Base-by-base conservation (phyloP, 257 asterid genomes). In the Solanum phureja region DNA sequence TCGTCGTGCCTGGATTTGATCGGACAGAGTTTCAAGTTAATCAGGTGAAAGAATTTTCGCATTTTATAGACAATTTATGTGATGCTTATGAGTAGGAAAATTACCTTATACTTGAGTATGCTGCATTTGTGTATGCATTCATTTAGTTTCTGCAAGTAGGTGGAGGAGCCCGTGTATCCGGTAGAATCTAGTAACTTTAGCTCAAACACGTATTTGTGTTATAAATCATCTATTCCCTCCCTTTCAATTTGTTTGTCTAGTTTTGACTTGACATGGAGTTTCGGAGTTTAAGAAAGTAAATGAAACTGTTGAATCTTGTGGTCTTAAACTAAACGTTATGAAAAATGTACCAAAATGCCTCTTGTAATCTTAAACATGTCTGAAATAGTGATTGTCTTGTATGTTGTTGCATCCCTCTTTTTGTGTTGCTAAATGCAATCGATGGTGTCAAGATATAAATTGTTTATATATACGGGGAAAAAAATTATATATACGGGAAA, bases 1-100 rank as follows among this genome's bases (percentile, higher is more conserved):
- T 81, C 82, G 87, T 89, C 84, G 96, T 96, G 44, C 98, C 98
- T 35, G 96, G 95, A 33, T 97, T 96, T 94, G 98, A 95, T 88
- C 92, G 94, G 87, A 87, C 93, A 2, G 95, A 92, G 33, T 97
- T 96, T 76, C 90, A 91, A 90, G 94, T 94, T 83, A 93, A 90
- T 86, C 99, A 97, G 98, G 99, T 94, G 91, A 89, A 84, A 4
- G 37, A 79, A 27, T 1, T 44, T 69, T 69, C 4, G 0, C 60
- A 40, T 60, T 86, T 79, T 14, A 12, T 11, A 38, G 84, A 33
- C 33, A 1, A 13, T 69, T 23, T 8, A 18, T 72, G 27, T 34
- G 79, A 8, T 72, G 44, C 4, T 72, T 34, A 34, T 72, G 27
- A 72, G 24, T 34, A 18, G 7, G 11, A 6, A 52, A 52, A 52